Base-by-base conservation (phyloP, 2,329 filamentous ascomycete species). In the Ambrosiella cleistominuta region DNA sequence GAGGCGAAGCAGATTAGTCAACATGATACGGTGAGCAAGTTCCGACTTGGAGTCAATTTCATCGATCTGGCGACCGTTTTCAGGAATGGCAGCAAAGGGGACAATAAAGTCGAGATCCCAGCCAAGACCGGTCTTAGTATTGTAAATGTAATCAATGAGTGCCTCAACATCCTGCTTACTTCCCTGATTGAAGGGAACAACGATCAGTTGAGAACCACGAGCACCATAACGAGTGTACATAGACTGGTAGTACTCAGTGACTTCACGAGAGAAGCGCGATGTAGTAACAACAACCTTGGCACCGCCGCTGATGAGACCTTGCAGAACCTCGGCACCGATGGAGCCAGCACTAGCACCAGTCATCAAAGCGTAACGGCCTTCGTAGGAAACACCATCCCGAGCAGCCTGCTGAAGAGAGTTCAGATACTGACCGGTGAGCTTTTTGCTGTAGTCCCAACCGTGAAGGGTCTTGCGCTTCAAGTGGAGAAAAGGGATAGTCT, bases 361-460 rank as follows among this genome's bases (percentile, higher is more conserved):
- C 90, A 98, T 98, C 64, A 98, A 80, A 53, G 86, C 91, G 67
- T 97, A 88, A 77, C 96, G 97, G 73, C 86, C 88, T 68, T 89
- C 81, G 76, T 95, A 98, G 52, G 83, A 93, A 61, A 98, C 83
- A 70, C 93, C 93, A 58, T 81, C 77, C 66, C 83, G 86, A 63
- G 93, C 93, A 63, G 90, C 89, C 62, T 90, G 81, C 73, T 95
- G 90, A 38, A 98, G 74, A 62, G 88, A 89, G 68, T 96, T 88
- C 39, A 98, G 81, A 69, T 98, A 98, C 64, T 90, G 72, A 59
- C 88, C 86, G 27, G 93, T 97, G 60, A 98, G 80, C 75, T 94
- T 96, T 80, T 97, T 98, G 81, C 88, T 97, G 76, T 97, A 98
- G 68, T 97, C 90, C 93, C 93, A 98, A 62, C 91, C 91, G 66